phyloP scores from a whole-genome alignment of 169 alveolate species.

The Cryptosporidium meleagridis region DNA sequence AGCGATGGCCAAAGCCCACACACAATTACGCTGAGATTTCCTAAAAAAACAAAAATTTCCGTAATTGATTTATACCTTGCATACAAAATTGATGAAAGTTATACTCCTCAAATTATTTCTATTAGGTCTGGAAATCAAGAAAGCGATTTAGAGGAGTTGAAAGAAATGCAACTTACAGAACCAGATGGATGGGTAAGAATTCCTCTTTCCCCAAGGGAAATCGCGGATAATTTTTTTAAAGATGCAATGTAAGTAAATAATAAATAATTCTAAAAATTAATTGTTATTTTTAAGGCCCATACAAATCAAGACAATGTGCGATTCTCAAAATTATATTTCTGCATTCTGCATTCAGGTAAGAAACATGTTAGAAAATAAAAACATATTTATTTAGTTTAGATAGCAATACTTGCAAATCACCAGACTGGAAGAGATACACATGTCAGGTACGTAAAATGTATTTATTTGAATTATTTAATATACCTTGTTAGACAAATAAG shows the following conservation, averaged over 20 bases:
- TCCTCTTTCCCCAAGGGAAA: conserved; percentile 76
- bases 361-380: background rate
- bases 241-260: conserved; percentile 81
- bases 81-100: conserved; percentile 85
- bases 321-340: conserved; percentile 76
- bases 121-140: conserved; percentile 85
- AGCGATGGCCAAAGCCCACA: conserved; percentile 87
- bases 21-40: conserved; percentile 85
- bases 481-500: conserved; percentile 45
- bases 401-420: conserved; percentile 84
- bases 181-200: conserved; percentile 75
- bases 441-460: conserved; percentile 81
- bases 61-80: conserved; percentile 85
- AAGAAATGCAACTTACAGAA: conserved; percentile 70
- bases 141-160: conserved; percentile 76
- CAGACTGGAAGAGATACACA: conserved; percentile 88
- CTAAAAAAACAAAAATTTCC: conserved; percentile 81
- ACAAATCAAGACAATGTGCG: conserved; percentile 81
- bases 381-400: conserved; percentile 72
- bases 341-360: conserved; percentile 74
- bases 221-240: conserved; percentile 78
- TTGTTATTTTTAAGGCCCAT: conserved; percentile 76
- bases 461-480: background rate
- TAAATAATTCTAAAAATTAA: conserved; percentile 77
- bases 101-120: conserved; percentile 85